phyloP scores from a whole-genome alignment of 2,329 filamentous ascomycete genomes.

The Cercospora berteroae region DNA sequence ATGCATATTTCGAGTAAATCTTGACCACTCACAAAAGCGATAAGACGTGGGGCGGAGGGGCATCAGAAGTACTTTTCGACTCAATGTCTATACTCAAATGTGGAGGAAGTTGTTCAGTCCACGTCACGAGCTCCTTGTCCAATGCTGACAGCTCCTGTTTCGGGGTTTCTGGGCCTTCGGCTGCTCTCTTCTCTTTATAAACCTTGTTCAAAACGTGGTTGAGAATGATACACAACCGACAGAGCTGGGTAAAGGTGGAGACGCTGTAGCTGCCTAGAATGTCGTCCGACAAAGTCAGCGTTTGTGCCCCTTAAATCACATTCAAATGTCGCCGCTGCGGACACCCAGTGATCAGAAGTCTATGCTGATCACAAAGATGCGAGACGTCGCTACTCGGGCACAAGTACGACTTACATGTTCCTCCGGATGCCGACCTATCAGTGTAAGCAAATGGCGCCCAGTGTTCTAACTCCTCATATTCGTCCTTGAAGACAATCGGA shows the following conservation, averaged over 20 bases:
- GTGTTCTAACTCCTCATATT: slow-evolving; percentile 54
- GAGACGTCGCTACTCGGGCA: not conserved
- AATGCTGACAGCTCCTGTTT: slow-evolving; percentile 12
- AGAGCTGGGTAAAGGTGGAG: slow-evolving; percentile 17
- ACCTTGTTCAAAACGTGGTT: slow-evolving; percentile 18
- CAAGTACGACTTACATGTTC: not conserved
- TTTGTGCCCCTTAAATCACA: not conserved
- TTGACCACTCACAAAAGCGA: slow-evolving; percentile 18
- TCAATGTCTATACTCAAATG: slow-evolving; percentile 11
- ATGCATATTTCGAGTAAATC: not conserved
- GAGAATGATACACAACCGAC: slow-evolving; percentile 15
- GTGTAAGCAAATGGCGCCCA: slow-evolving; percentile 46
- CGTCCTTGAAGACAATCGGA: slow-evolving; percentile 50
- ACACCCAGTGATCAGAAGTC: not conserved
- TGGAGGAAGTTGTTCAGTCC: slow-evolving; percentile 13
- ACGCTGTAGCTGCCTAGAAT: slow-evolving; percentile 15
- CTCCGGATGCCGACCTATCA: slow-evolving; percentile 6
- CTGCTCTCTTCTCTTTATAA: slow-evolving; percentile 11
- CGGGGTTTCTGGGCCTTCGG: slow-evolving; percentile 2
- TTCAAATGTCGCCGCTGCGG: not conserved
- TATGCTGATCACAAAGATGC: not conserved
- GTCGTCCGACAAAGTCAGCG: not conserved
- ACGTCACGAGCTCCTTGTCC: slow-evolving; percentile 8
- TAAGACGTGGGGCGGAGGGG: slow-evolving; percentile 16
- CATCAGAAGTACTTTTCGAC: not conserved